These are phyloP conservation scores for Rhizophora apiculata DNA, from an alignment of 345 rosid species.

Conservation along the genomic window DNA sequence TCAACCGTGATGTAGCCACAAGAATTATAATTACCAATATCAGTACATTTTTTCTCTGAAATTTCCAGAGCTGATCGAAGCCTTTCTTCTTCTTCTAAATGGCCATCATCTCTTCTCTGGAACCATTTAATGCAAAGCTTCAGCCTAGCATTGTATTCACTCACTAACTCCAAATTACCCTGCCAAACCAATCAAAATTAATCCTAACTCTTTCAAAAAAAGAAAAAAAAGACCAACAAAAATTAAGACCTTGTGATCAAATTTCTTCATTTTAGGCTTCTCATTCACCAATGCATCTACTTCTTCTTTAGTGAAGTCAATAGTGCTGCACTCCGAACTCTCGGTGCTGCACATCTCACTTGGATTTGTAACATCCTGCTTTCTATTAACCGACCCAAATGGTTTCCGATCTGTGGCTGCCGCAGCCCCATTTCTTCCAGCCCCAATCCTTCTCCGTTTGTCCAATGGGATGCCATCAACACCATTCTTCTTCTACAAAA, in stretches of 20 bases:
- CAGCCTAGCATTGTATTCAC: conserved; percentile 58
- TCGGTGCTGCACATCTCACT: conserved; percentile 42
- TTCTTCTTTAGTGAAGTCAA: conserved; percentile 75
- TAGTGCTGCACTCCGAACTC: conserved; percentile 14
- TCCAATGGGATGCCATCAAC: conserved; percentile 40
- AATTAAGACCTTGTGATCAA: conserved; percentile 66
- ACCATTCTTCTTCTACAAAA: conserved; percentile 52
- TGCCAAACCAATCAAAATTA: conserved; percentile 14
- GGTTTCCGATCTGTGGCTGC: conserved; percentile 39
- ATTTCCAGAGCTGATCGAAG: conserved; percentile 53
- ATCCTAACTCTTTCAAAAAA: not conserved
- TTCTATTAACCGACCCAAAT: conserved; percentile 40
- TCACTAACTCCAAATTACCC: conserved; percentile 59
- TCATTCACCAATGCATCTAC: conserved; percentile 68
- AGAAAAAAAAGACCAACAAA: too few species aligned
- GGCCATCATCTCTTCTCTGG: conserved; percentile 55
- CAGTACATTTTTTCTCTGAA: conserved; percentile 48
- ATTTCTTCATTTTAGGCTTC: conserved; percentile 61
- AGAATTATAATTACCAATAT: conserved; percentile 41
- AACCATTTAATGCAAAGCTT: conserved; percentile 79
- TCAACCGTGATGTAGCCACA: too few species aligned
- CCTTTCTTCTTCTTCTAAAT: conserved; percentile 51
- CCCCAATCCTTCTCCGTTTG: conserved; percentile 57
- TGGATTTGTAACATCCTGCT: conserved; percentile 41
- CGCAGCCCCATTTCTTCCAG: conserved; percentile 31